Conservation (phyloP, 1,284 basidiomycete species). For the Leccinum subatratum region DNA sequence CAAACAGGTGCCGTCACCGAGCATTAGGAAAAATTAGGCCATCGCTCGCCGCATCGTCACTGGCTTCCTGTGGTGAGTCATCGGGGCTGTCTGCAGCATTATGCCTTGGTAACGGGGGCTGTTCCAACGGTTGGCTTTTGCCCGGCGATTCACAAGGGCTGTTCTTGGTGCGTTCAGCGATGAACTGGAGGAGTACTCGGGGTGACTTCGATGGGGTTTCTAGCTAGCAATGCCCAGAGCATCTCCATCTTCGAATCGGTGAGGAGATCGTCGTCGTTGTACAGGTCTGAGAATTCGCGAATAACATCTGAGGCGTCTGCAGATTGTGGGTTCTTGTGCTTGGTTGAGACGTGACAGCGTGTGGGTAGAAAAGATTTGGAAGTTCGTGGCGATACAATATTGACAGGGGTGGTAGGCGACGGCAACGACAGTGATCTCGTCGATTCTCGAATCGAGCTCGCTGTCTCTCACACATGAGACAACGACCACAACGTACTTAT, state of each 20-base stretch:
- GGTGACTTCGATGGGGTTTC: slow-evolving; percentile 67
- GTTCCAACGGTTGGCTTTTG: slow-evolving; percentile 26
- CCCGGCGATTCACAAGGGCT: slow-evolving; percentile 41
- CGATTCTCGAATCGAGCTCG: no score
- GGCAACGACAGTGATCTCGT: no score
- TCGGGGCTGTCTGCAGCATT: slow-evolving; percentile 27
- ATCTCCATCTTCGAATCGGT: slow-evolving; percentile 52
- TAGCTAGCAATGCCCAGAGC: slow-evolving; percentile 51
- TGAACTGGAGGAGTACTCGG: slow-evolving; percentile 57
- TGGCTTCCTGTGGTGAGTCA: slow-evolving; percentile 30
- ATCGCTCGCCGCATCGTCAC: slow-evolving; percentile 26
- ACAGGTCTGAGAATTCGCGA: slow-evolving; percentile 52
- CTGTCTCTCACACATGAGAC: no score
- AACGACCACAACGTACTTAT: no score
- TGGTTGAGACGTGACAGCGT: slow-evolving; percentile 53
- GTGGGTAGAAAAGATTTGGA: slow-evolving; percentile 61
- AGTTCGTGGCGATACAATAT: no score
- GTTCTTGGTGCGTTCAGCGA: slow-evolving; percentile 56
- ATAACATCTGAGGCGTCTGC: slow-evolving; percentile 63
- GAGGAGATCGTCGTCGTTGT: slow-evolving; percentile 56
- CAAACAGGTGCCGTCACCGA: slow-evolving; percentile 34
- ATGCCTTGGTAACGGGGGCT: slow-evolving; percentile 19
- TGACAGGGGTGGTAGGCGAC: slow-evolving; percentile 25
- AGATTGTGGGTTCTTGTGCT: slow-evolving; percentile 55
- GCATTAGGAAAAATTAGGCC: slow-evolving; percentile 30